Percentiles rank a stretch among this genome's conserved stretches.
phyloP scores from a whole-genome alignment of 768 basidiomycete species.

The Strobilomyces echinocephalus region DNA sequence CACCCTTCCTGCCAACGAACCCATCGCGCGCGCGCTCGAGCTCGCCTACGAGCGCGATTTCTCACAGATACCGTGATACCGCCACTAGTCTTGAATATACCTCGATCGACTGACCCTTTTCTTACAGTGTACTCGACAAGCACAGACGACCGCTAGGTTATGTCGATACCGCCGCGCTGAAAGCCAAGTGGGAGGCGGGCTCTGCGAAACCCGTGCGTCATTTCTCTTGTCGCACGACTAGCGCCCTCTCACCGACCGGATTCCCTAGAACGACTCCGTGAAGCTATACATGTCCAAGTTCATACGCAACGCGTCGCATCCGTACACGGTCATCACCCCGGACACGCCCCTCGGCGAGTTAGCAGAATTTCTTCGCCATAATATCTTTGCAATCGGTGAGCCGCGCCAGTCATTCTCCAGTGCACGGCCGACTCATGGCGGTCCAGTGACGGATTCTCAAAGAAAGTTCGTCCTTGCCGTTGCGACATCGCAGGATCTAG shows the following conservation, averaged over 20 bases:
- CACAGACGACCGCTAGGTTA: constrained; percentile 78
- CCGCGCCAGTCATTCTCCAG: not conserved
- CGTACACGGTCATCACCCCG: constrained; percentile 80
- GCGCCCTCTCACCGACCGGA: not conserved
- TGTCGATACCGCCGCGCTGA: constrained; percentile 70
- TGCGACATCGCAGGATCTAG: constrained; percentile 72
- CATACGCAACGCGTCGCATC: constrained; percentile 55
- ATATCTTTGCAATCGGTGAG: constrained; percentile 74
- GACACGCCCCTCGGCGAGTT: constrained; percentile 72
- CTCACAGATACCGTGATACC: constrained; percentile 80
- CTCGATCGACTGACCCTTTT: not conserved
- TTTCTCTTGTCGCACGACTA: not conserved
- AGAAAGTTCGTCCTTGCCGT: constrained; percentile 83
- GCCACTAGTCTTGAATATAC: not conserved
- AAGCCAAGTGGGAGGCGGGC: constrained; percentile 73
- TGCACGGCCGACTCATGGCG: not conserved
- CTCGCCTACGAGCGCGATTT: constrained; percentile 93
- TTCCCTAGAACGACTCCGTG: constrained; percentile 62
- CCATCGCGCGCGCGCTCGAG: constrained; percentile 73
- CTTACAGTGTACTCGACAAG: constrained; percentile 64
- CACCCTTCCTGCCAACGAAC: constrained; percentile 65
- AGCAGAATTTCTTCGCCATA: constrained; percentile 69
- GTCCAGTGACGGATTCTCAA: constrained; percentile 71
- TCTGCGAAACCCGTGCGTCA: constrained; percentile 60
- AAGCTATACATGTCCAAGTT: constrained; percentile 69